Conservation (phyloP, 1,139 yeast genomes). For the Pneumocystis canis region DNA sequence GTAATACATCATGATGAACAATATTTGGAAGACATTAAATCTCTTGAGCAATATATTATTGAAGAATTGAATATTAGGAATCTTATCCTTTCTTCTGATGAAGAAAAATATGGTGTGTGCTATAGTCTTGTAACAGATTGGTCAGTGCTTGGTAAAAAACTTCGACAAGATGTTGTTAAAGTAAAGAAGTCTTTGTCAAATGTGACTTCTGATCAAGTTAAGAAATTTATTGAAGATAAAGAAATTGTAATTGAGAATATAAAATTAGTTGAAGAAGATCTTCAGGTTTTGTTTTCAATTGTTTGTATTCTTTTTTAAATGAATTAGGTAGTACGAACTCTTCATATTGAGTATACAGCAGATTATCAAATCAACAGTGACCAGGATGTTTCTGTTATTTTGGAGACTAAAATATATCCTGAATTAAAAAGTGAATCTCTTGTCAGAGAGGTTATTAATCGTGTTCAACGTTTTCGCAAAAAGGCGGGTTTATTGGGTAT, state of each 20-base stretch:
- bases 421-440: constrained; percentile 86
- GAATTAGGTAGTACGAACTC: not conserved
- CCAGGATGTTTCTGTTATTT: constrained; percentile 72
- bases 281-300: constrained; percentile 78
- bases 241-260: constrained; percentile 78
- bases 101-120: constrained; percentile 77
- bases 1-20: constrained; percentile 65
- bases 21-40: constrained; percentile 64
- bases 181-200: constrained; percentile 87
- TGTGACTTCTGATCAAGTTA: constrained; percentile 69
- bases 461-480: constrained; percentile 95
- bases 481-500: constrained; percentile 63
- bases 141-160: constrained; percentile 95
- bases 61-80: constrained; percentile 92
- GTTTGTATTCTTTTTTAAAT: constrained; percentile 38
- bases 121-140: constrained; percentile 95
- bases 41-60: constrained; percentile 60
- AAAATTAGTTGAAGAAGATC: constrained; percentile 70
- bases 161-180: constrained; percentile 82
- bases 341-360: constrained; percentile 19
- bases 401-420: constrained; percentile 77
- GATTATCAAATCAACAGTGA: constrained; percentile 32
- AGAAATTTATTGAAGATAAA: constrained; percentile 56
- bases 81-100: constrained; percentile 76
- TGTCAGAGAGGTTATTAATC: constrained; percentile 90